Evolutionary conservation across 2,329 filamentous ascomycete genomes (phyloP).

Genomic region (Epichloe elymi): DNA sequence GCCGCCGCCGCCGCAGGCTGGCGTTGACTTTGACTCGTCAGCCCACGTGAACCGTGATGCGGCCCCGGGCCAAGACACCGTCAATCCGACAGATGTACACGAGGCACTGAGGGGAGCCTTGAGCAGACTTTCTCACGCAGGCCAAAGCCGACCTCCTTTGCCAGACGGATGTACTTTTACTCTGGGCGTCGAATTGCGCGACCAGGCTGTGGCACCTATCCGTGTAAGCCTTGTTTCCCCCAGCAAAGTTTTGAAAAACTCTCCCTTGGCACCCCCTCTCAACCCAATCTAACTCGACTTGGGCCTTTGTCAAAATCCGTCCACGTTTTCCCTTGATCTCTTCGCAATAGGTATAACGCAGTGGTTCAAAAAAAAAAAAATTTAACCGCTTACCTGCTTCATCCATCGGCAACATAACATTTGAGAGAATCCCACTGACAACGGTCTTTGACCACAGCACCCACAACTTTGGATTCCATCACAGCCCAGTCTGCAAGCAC

Average conservation of each 20-base stretch:
- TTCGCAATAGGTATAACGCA: background rate
- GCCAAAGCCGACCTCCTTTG: slow-evolving; percentile 41
- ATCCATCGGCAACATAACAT: too few species aligned
- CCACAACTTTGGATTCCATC: slow-evolving; percentile 50
- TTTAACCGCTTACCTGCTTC: too few species aligned
- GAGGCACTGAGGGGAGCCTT: slow-evolving; percentile 61
- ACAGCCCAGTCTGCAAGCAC: slow-evolving; percentile 31
- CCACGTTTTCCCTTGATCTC: too few species aligned
- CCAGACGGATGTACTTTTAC: slow-evolving; percentile 60
- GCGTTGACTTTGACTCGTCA: background rate
- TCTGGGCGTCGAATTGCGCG: slow-evolving; percentile 58
- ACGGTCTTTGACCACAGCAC: slow-evolving; percentile 24
- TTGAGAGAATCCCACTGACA: slow-evolving; percentile 3
- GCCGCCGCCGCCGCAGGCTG: background rate
- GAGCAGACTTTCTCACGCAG: slow-evolving; percentile 46
- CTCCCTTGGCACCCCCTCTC: slow-evolving; percentile 41
- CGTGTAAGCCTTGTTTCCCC: slow-evolving; percentile 27
- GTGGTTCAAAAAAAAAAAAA: background rate
- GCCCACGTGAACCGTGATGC: slow-evolving; percentile 15
- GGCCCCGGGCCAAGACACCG: slow-evolving; percentile 11
- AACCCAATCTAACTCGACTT: too few species aligned
- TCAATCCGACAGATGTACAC: slow-evolving; percentile 49
- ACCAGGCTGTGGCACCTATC: slow-evolving; percentile 44
- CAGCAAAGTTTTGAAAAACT: slow-evolving; percentile 5
- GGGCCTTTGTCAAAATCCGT: too few species aligned